Conservation (phyloP, 352 stramenopile genomes). For the Proteromonas lacertae region DNA sequence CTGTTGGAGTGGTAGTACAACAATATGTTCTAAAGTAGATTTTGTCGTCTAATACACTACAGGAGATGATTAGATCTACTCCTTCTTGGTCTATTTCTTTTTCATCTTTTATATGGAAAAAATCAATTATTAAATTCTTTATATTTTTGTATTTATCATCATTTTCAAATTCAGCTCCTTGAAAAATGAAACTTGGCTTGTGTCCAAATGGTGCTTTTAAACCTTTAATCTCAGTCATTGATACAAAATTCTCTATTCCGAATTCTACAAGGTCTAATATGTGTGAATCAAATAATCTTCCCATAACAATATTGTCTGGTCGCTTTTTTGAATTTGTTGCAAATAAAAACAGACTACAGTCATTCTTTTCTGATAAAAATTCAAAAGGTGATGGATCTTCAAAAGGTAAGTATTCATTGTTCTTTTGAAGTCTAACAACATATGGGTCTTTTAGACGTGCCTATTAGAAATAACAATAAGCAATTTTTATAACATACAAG, state of each 20-base stretch:
- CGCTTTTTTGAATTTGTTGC: conserved; percentile 1
- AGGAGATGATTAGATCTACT: conserved; percentile 2
- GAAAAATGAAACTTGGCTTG: conserved; percentile 1
- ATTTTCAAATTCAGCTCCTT: neutral
- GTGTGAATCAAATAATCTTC: neutral
- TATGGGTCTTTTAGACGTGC: neutral
- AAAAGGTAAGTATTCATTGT: conserved; percentile 2
- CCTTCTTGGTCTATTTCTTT: neutral
- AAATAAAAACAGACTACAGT: neutral
- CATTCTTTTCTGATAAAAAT: conserved; percentile 3
- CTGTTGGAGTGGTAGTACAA: neutral
- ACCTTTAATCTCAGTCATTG: neutral
- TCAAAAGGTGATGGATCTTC: conserved; percentile 4
- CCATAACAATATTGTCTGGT: conserved; percentile 1
- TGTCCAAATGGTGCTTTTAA: neutral
- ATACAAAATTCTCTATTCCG: neutral
- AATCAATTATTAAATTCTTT: conserved; percentile 3
- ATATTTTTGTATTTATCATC: neutral
- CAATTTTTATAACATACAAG: neutral
- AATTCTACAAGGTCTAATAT: conserved; percentile 2
- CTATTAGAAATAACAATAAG: neutral
- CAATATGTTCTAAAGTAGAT: neutral
- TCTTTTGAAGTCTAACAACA: neutral
- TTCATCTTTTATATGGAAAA: neutral
- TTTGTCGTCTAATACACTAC: neutral